phyloP scores from a whole-genome alignment of 2,329 filamentous ascomycete species.

The Bipolaris victoriae region DNA sequence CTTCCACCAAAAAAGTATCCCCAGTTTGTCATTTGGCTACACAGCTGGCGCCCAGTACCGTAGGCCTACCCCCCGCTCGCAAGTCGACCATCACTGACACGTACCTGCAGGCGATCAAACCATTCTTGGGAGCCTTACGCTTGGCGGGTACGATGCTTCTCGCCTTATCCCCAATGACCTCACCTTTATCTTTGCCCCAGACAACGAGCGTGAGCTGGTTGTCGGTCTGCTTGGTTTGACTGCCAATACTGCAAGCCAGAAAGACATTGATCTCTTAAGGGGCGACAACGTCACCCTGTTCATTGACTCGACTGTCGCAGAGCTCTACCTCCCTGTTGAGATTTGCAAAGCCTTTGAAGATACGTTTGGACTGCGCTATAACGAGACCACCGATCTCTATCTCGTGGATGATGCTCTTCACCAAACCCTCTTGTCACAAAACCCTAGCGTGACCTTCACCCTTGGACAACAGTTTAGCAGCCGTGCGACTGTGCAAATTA shows the following conservation, averaged over 20 bases:
- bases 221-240: constrained; percentile 59
- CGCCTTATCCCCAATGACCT: constrained; percentile 67
- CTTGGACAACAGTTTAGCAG: constrained; percentile 47
- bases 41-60: constrained; percentile 77
- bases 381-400: constrained; percentile 68
- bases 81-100: constrained; percentile 9
- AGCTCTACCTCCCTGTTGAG: constrained; percentile 56
- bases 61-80: constrained; percentile 46
- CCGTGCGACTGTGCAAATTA: constrained; percentile 51
- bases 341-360: constrained; percentile 70
- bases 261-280: constrained; percentile 47
- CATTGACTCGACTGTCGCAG: constrained; percentile 58
- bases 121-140: constrained; percentile 59
- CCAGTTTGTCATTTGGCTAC: constrained; percentile 76
- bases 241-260: constrained; percentile 34
- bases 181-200: constrained; percentile 62
- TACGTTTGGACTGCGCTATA: constrained; percentile 69
- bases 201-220: constrained; percentile 65
- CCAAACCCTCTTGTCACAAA: constrained; percentile 55
- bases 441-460: constrained; percentile 54
- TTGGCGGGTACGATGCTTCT: constrained; percentile 73
- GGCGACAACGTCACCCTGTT: constrained; percentile 50
- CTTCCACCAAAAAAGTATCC: constrained; percentile 63
- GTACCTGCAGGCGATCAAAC: constrained; percentile 39
- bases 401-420: constrained; percentile 64